phyloP scores from a whole-genome alignment of 495 filamentous ascomycete genomes.

The Aspergillus ostianus region DNA sequence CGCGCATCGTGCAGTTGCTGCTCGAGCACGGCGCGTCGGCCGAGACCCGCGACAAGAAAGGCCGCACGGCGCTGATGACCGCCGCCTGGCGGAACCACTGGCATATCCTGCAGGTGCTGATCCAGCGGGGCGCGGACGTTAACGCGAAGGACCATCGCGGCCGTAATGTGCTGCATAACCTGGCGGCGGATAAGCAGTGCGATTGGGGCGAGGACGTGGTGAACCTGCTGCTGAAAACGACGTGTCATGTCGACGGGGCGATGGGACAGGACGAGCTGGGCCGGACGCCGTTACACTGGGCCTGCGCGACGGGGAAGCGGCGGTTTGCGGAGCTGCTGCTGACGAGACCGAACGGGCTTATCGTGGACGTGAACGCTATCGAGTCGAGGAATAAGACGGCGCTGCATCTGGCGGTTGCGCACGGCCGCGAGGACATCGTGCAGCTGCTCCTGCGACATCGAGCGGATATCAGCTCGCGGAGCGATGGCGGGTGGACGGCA shows the following conservation, averaged over 20 bases:
- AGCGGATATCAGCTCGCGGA: slow-evolving; percentile 54
- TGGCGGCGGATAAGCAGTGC: slow-evolving; percentile 54
- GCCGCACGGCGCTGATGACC: slow-evolving; percentile 56
- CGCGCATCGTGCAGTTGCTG: slow-evolving; percentile 43
- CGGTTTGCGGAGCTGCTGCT: slow-evolving; percentile 55
- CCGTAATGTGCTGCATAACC: slow-evolving; percentile 52
- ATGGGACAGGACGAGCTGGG: slow-evolving; percentile 45
- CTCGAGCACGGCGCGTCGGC: slow-evolving; percentile 43
- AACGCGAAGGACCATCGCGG: slow-evolving; percentile 40
- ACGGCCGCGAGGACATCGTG: slow-evolving; percentile 54
- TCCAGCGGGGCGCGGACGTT: slow-evolving; percentile 48
- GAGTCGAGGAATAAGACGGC: slow-evolving; percentile 60
- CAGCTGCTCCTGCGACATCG: slow-evolving; percentile 50
- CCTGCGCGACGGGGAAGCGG: slow-evolving; percentile 59
- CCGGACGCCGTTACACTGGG: slow-evolving; percentile 62
- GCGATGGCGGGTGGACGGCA: slow-evolving; percentile 63
- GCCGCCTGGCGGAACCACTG: slow-evolving; percentile 58
- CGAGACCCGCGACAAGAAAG: slow-evolving; percentile 45
- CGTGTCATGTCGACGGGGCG: slow-evolving; percentile 42
- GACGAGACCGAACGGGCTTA: slow-evolving; percentile 36
- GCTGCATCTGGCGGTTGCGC: slow-evolving; percentile 57
- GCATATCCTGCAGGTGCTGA: slow-evolving; percentile 48
- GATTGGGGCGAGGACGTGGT: slow-evolving; percentile 54
- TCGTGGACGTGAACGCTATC: slow-evolving; percentile 48
- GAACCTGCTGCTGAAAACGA: slow-evolving; percentile 39